Conservation (phyloP, 805 yeast species). For the Sugiyamaella valdiviana region DNA sequence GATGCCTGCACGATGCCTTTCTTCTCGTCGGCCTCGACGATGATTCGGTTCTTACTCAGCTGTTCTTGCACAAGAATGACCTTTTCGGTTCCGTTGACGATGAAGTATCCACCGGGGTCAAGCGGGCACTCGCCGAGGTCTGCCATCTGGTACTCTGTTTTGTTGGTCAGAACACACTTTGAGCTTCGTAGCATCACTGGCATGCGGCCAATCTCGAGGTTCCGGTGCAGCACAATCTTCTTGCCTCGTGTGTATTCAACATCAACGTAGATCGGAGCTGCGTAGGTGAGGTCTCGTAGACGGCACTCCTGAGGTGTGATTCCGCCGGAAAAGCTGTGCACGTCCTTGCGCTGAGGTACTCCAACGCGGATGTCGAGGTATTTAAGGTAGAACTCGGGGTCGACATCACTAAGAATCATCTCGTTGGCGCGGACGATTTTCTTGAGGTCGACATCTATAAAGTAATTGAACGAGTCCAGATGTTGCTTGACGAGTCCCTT, state of each 20-base stretch:
- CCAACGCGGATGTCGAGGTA: conserved; percentile 93
- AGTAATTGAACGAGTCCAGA: conserved; percentile 94
- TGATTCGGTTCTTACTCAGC: conserved; percentile 91
- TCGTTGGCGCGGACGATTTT: conserved; percentile 91
- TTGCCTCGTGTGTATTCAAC: conserved; percentile 95
- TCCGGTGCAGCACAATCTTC: conserved; percentile 81
- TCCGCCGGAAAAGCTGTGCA: conserved; percentile 25
- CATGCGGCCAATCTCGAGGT: conserved; percentile 94
- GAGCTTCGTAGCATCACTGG: conserved; percentile 96
- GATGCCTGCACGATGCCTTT: conserved; percentile 94
- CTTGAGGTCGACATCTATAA: conserved; percentile 87
- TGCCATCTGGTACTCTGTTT: conserved; percentile 81
- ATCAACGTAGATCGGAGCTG: conserved; percentile 94
- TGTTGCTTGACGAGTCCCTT: conserved; percentile 97
- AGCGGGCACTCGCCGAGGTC: conserved; percentile 85
- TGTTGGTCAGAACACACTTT: conserved; percentile 79
- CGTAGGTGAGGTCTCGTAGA: conserved; percentile 84
- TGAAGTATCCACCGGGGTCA: conserved; percentile 98
- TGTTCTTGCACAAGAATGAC: conserved; percentile 96
- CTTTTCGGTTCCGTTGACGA: conserved; percentile 90
- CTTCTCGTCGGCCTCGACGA: conserved; percentile 95
- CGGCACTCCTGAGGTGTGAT: conserved; percentile 87
- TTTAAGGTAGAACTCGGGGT: conserved; percentile 91
- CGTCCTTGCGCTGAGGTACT: conserved; percentile 35
- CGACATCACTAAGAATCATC: conserved; percentile 84